Percentiles rank a stretch among this genome's conserved stretches.
Conservation (phyloP, 768 basidiomycete species). For the Naganishia vishniacii region DNA sequence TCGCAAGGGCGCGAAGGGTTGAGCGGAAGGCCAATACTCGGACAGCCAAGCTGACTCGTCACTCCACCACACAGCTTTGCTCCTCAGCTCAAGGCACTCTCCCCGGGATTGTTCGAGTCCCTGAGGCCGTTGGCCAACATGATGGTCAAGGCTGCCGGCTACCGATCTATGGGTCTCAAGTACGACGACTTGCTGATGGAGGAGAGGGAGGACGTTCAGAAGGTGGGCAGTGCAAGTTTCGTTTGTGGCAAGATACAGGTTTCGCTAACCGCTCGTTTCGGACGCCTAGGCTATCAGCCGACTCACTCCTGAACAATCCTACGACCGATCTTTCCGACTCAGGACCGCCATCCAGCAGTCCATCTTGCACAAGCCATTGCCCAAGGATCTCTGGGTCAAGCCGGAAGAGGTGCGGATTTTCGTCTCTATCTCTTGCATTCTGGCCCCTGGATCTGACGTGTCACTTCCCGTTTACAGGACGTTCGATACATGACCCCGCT, state of each 20-base stretch:
- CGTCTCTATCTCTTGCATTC: too few species aligned
- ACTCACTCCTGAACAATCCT: constrained; percentile 69
- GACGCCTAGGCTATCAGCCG: constrained; percentile 79
- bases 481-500: constrained; percentile 78
- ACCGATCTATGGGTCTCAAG: constrained; percentile 78
- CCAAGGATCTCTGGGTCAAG: constrained; percentile 74
- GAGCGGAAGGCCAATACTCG: neutral
- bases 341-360: constrained; percentile 66
- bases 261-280: neutral
- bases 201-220: constrained; percentile 45
- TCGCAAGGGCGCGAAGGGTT: neutral
- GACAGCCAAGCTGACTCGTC: neutral
- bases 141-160: constrained; percentile 75
- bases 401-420: constrained; percentile 68
- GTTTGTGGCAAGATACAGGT: too few species aligned
- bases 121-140: constrained; percentile 73
- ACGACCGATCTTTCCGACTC: constrained; percentile 86
- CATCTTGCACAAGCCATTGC: constrained; percentile 69
- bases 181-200: constrained; percentile 76
- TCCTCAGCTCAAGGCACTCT: constrained; percentile 64
- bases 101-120: constrained; percentile 59
- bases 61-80: constrained; percentile 53
- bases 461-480: constrained; percentile 57
- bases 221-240: too few species aligned
- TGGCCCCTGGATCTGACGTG: neutral